Evolutionary conservation across 805 yeast species (phyloP).

Genomic region (Sungouiella thailandica): DNA sequence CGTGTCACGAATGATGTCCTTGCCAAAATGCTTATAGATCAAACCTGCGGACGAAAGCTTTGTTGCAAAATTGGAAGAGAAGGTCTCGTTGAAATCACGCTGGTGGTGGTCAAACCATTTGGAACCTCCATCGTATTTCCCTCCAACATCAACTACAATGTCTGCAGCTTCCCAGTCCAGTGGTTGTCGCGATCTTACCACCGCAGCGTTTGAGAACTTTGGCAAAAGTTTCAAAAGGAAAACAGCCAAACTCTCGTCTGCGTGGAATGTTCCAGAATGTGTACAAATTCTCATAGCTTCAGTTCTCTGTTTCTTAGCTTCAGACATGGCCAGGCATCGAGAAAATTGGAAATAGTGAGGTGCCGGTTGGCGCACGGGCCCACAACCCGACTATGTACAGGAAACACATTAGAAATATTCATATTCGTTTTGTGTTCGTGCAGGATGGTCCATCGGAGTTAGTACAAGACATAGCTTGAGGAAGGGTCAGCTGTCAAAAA

Average conservation of each 20-base stretch:
- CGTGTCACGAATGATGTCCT: conserved; percentile 55
- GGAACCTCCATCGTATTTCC: conserved; percentile 69
- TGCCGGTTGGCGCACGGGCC: too few relatives aligned
- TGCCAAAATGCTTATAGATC: conserved; percentile 82
- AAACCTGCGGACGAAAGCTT: conserved; percentile 92
- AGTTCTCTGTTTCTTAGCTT: conserved; percentile 16
- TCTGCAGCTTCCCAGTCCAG: conserved; percentile 81
- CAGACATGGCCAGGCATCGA: conserved; percentile 13
- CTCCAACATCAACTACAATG: conserved; percentile 93
- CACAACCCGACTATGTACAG: too few relatives aligned
- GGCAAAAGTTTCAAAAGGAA: conserved; percentile 75
- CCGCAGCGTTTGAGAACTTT: conserved; percentile 55
- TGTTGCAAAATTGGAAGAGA: conserved; percentile 58
- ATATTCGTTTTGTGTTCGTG: too few relatives aligned
- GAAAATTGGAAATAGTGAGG: background rate
- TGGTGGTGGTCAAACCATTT: conserved; percentile 96
- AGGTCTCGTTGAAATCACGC: conserved; percentile 78
- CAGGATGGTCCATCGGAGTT: too few relatives aligned
- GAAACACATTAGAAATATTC: too few relatives aligned
- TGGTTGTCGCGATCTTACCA: conserved; percentile 82
- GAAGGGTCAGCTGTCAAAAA: too few relatives aligned
- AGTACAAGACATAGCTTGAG: too few relatives aligned
- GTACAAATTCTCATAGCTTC: conserved; percentile 67
- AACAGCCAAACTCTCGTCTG: conserved; percentile 94
- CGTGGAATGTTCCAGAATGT: conserved; percentile 92